Base-by-base conservation (phyloP, 192 early-diverging fungal genomes). In the Backusella macrospora region DNA sequence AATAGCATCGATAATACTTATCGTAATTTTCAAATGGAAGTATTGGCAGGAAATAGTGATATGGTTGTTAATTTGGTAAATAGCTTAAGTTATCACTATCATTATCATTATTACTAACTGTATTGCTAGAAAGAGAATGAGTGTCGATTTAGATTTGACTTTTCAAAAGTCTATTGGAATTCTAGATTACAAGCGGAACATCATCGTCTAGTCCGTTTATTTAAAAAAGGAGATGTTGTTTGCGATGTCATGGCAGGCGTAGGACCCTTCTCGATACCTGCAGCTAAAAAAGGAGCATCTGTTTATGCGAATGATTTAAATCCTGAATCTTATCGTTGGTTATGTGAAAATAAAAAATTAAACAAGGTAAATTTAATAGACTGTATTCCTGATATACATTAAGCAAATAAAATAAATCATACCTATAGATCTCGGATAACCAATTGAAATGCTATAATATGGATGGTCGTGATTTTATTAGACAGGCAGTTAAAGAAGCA, bases 261-360 rank as follows among this genome's bases (percentile, higher is more conserved):
- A 1, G 98, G 94, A 0, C 98, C 98, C 15, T 99, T 98, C 84
- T 94, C 96, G 0, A 63, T 99, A 16, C 97, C 98, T 21, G 95
- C 96, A 0, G 94, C 93, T 1, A 95, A 92, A 80, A 86, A 86
- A 26, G 90, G 89, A 4, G 90, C 90, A 21, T 79, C 88, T 52
- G 97, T 99, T 9, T 98, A 96, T 87, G 96, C 96, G 26, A 99
- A 99, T 81, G 98, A 99, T 76, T 81, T 99, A 67, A 99, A 99
- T 80, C 98, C 98, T 14, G 83, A 82, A 9, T 97, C 96, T 6
- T 95, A 88, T 77, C 86, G 89, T 46, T 95, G 87, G 72, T 76
- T 99, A 68, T 47, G 79, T 42, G 89, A 94, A 69, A 99, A 99
- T 79, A 88, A 93, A n/a, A 70, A 62, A 18, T 52, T 88, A 12